Evolutionary conservation across 2,329 filamentous ascomycete species (phyloP).

Genomic region (Ambrosiella cleistominuta): DNA sequence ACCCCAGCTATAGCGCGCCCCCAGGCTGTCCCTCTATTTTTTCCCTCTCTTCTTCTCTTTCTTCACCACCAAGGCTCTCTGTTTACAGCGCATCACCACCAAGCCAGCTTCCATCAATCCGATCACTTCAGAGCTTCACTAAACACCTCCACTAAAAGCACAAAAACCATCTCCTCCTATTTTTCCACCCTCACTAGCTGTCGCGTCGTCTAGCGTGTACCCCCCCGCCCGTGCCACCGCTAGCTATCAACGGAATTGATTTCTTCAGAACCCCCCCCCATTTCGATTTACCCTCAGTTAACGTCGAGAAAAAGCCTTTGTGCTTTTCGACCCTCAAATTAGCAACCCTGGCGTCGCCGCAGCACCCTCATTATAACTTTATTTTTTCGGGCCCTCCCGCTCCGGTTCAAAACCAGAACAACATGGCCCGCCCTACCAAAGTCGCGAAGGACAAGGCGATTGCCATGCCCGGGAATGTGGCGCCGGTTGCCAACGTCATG

Average conservation of each 20-base stretch:
- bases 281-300: background rate
- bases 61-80: slow-evolving; percentile 4
- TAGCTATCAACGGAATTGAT: background rate
- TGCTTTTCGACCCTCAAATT: background rate
- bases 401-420: slow-evolving; percentile 10
- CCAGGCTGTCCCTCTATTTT: slow-evolving; percentile 8
- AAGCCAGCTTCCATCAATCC: background rate
- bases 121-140: background rate
- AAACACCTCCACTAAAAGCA: background rate
- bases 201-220: background rate
- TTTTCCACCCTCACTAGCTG: background rate
- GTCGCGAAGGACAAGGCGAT: slow-evolving; percentile 22
- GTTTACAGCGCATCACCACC: slow-evolving; percentile 9
- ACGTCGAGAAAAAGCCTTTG: slow-evolving; percentile 5
- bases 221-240: background rate
- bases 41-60: slow-evolving; percentile 11
- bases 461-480: slow-evolving; percentile 15
- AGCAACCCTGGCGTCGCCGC: slow-evolving; percentile 5
- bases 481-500: slow-evolving; percentile 22
- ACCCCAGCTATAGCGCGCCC: slow-evolving; percentile 11
- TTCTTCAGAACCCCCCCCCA: background rate
- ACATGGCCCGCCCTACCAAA: slow-evolving; percentile 31
- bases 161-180: background rate
- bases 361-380: slow-evolving; percentile 1
- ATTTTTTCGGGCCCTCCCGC: background rate